Evolutionary conservation across 1,139 yeast genomes (phyloP).

Genomic region (Groenewaldozyma auringiensis): DNA sequence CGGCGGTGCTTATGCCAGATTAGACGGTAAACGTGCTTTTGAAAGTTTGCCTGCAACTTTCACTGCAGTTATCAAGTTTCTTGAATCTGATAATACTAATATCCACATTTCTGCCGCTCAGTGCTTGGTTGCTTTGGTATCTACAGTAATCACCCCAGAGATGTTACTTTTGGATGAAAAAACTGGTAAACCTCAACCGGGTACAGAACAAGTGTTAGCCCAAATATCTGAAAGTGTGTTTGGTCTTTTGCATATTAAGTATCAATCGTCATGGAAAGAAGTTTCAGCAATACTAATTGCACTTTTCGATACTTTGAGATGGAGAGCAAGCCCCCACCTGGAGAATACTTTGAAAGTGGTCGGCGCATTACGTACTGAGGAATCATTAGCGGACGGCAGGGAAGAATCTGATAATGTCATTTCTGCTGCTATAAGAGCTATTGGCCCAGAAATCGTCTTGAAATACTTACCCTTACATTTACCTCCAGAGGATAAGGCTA

Average conservation of each 20-base stretch:
- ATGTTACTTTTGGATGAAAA: constrained; percentile 39
- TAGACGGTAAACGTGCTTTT: constrained; percentile 54
- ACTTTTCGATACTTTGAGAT: constrained; percentile 54
- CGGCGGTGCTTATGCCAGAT: constrained; percentile 54
- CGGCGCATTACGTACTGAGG: constrained; percentile 84
- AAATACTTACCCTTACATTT: constrained; percentile 72
- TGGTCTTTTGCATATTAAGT: constrained; percentile 64
- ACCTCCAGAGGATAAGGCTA: constrained; percentile 37
- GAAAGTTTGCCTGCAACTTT: constrained; percentile 50
- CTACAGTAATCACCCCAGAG: constrained; percentile 58
- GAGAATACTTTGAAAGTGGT: constrained; percentile 58
- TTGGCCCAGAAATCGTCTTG: constrained; percentile 84
- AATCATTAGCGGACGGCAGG: constrained; percentile 60
- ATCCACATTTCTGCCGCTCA: constrained; percentile 76
- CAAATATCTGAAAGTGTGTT: constrained; percentile 40
- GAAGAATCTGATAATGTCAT: constrained; percentile 75
- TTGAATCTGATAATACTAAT: constrained; percentile 56
- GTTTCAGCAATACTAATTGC: constrained; percentile 64
- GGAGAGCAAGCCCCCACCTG: constrained; percentile 67
- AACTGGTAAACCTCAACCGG: constrained; percentile 34
- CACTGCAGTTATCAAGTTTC: constrained; percentile 49
- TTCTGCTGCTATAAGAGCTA: constrained; percentile 63
- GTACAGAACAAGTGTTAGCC: constrained; percentile 51
- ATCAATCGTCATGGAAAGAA: constrained; percentile 68
- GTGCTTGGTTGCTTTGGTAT: constrained; percentile 69